Base-by-base conservation (phyloP, 73 alveolate genomes). In the Paramecium pentaurelia region DNA sequence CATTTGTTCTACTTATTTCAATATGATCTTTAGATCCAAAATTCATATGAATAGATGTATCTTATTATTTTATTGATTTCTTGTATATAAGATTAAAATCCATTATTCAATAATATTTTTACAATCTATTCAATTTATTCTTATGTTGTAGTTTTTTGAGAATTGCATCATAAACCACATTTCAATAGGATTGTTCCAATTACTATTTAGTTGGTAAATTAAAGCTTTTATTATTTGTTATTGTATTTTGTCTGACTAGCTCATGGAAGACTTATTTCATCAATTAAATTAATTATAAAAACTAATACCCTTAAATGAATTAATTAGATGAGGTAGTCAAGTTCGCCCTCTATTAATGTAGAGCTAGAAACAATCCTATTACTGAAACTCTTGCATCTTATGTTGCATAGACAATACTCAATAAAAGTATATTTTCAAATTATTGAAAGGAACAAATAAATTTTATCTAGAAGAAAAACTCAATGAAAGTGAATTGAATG, bases 311-410 rank as follows among this genome's bases (percentile, higher is more conserved):
- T 11, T 3, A 54, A 38, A 96, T 96, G 99, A 95, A 96, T 36
- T 97, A 96, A 86, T 93, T 96, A 3, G 99, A 96, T 44, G 97
- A 96, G 44, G 95, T 96, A 30, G 98, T 96, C 59, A 96, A 96
- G 94, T 95, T 93, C 95, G 97, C 96, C 49, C 95, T 96, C 71
- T 96, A 94, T 94, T 87, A 95, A 90, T 96, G 99, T 91, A 94
- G 99, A 75, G 99, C 96, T 59, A 93, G 95, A 30, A 98, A 98
- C 49, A 95, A 96, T 60, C 99, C 98, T 11, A 98, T 97, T 28
- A 95, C 99, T 6, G 99, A 97, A 86, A 91, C 99, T 10, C 94
- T 96, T 8, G 99, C 99, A 10, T 98, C 99, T 4, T 96, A 92
- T 85, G 98, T 97, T 18, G 98, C 99, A 25, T 95, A 95, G 38